Percentiles rank a stretch among this genome's conserved stretches.
Conservation (phyloP, 768 basidiomycete species). For the Leccinum rimulosum region DNA sequence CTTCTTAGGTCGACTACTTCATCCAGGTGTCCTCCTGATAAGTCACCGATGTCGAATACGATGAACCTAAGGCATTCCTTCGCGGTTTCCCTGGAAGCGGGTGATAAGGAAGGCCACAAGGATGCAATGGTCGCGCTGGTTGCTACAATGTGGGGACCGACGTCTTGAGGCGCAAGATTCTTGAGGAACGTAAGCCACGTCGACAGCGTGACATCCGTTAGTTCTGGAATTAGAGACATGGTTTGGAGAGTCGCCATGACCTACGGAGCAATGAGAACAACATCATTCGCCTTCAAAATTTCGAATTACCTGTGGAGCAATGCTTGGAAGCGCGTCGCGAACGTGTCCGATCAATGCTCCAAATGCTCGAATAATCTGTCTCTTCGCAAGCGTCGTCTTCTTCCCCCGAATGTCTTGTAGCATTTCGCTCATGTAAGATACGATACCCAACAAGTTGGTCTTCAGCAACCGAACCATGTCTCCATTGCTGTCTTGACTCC, state of each 20-base stretch:
- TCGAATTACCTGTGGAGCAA: constrained; percentile 78
- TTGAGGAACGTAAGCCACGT: constrained; percentile 80
- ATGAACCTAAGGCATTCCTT: constrained; percentile 64
- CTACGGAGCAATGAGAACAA: constrained; percentile 40
- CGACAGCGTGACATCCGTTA: constrained; percentile 74
- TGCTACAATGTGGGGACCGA: constrained; percentile 81
- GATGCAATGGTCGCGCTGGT: constrained; percentile 84
- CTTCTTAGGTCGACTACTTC: constrained; percentile 78
- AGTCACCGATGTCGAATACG: constrained; percentile 57
- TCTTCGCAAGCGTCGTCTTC: constrained; percentile 64
- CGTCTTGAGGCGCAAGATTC: constrained; percentile 62
- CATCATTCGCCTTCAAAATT: neutral
- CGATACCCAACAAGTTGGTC: constrained; percentile 77
- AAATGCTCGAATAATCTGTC: constrained; percentile 75
- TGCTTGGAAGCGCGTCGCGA: constrained; percentile 66
- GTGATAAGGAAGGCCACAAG: constrained; percentile 67
- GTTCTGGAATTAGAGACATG: constrained; percentile 68
- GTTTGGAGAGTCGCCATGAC: constrained; percentile 96
- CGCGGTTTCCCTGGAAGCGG: constrained; percentile 51
- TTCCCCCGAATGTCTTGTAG: constrained; percentile 83
- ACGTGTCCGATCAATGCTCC: constrained; percentile 69
- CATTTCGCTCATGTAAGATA: constrained; percentile 81
- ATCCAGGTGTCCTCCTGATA: constrained; percentile 56
- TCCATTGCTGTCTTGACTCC: constrained; percentile 28
- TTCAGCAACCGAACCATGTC: constrained; percentile 64